Percentiles rank a stretch among this genome's conserved stretches.
phyloP scores from a whole-genome alignment of 2,329 filamentous ascomycete genomes.

The Nemania serpens region DNA sequence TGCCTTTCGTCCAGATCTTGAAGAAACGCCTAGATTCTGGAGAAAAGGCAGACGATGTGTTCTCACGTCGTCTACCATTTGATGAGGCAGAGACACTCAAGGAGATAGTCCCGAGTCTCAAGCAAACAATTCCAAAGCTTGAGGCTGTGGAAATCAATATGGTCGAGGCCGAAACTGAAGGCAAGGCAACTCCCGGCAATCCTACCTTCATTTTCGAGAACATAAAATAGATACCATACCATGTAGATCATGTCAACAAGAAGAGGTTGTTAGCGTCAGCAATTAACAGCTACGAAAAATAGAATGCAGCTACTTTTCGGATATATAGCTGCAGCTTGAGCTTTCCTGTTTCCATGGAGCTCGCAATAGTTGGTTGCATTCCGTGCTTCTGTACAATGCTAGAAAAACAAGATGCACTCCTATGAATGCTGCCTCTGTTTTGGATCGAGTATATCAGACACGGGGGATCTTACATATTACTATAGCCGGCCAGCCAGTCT shows the following conservation, averaged over 20 bases:
- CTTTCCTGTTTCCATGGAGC: no score
- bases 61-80: slow-evolving; percentile 84
- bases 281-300: no score
- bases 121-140: slow-evolving; percentile 64
- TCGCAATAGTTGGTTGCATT: no score
- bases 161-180: slow-evolving; percentile 55
- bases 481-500: no score
- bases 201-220: slow-evolving; percentile 89
- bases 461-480: no score
- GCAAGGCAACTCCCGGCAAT: slow-evolving; percentile 73
- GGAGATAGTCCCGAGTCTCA: slow-evolving; percentile 80
- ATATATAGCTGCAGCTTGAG: no score
- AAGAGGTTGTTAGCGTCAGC: neutral
- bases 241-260: neutral
- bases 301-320: no score
- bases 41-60: slow-evolving; percentile 68
- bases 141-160: slow-evolving; percentile 33
- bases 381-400: no score
- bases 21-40: slow-evolving; percentile 81
- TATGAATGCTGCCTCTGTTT: no score
- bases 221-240: slow-evolving; percentile 48
- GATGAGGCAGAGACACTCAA: slow-evolving; percentile 77
- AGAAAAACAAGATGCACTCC: no score
- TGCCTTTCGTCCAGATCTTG: slow-evolving; percentile 90
- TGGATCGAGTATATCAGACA: no score